Conservation (phyloP, 176 grass and related monocot genomes). For the Metroxylon sagu region DNA sequence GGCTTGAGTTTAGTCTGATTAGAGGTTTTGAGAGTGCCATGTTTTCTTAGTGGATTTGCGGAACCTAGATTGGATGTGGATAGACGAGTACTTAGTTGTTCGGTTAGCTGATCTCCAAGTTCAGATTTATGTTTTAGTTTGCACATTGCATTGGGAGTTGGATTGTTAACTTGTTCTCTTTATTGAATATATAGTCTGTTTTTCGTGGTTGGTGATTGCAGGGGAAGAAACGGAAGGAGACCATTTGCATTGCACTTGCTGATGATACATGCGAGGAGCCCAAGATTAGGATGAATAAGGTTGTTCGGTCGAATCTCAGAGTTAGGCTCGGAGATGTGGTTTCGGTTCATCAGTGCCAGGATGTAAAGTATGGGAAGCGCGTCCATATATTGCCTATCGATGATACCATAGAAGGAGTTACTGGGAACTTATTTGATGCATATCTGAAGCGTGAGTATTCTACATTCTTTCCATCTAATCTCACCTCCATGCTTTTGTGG, state of each 20-base stretch:
- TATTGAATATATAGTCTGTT: too few species aligned
- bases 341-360: constrained; percentile 78
- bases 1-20: too few species aligned
- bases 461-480: neutral
- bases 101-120: too few species aligned
- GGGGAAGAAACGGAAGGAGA: constrained; percentile 79
- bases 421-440: constrained; percentile 57
- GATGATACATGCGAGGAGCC: constrained; percentile 70
- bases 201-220: constrained; percentile 9
- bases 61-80: too few species aligned
- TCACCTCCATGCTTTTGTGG: too few species aligned
- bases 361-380: constrained; percentile 72
- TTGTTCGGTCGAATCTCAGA: constrained; percentile 61
- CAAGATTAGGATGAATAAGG: constrained; percentile 82
- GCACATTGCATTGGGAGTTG: too few species aligned
- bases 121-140: too few species aligned
- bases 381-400: constrained; percentile 74
- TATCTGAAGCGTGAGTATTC: constrained; percentile 63
- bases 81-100: too few species aligned
- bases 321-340: constrained; percentile 63
- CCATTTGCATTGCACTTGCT: constrained; percentile 52
- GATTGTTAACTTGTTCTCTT: too few species aligned
- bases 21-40: too few species aligned
- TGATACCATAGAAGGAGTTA: constrained; percentile 65
- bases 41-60: too few species aligned